Evolutionary conservation across 2,329 filamentous ascomycete species (phyloP), one percentile per base, ranked within the genome.

Genomic region (Diaporthe sp.): DNA sequence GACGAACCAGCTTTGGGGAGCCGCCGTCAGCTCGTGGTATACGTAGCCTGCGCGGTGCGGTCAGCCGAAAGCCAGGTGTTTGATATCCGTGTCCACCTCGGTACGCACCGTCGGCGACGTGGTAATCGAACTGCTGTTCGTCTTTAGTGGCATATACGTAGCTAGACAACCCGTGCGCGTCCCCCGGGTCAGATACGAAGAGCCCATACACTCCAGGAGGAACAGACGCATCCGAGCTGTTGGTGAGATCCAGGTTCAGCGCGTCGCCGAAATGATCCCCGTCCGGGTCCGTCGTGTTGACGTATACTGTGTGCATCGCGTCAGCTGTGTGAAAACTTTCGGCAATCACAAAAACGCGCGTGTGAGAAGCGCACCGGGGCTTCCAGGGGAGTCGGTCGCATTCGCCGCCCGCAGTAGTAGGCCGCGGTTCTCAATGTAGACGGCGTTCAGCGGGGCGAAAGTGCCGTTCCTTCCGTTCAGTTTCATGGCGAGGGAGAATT

Each of bases 1-100:
- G 25, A 72, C 74, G 42, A 74, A 74, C 74, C 71, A 76, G 33
- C 38, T 33, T 35, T 76, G 72, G 10, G 60, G 38, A 10, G 42
- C 71, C 15, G 71, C 28, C 13, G 74, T 76, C 19, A 74, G 12
- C 25, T n/a, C 12, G 28, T 76, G 72, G 42, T 42, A 50, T 8
- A 74, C 54, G 10, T 17, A 19, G 2, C 67, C 71, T 75, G 25
- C 28, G 10, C 13, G 17, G 3, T 4, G 25, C 22, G 10, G 42
- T 50, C 15, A 67, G 68, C 45, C 5, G n/a, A 3, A 42, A 19
- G 17, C 30, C 10, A 9, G 28, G 9, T 19, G 28, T 9, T 1
- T 33, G 19, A 12, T n/a, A 4, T 3, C 15, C 19, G 13, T 25
- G 8, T 0, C n/a, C 30, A 7, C 8, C 17, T 9, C 17, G 33